Conservation (phyloP, 805 yeast genomes). For the Cyberlindnera xishuangbannaensis region DNA sequence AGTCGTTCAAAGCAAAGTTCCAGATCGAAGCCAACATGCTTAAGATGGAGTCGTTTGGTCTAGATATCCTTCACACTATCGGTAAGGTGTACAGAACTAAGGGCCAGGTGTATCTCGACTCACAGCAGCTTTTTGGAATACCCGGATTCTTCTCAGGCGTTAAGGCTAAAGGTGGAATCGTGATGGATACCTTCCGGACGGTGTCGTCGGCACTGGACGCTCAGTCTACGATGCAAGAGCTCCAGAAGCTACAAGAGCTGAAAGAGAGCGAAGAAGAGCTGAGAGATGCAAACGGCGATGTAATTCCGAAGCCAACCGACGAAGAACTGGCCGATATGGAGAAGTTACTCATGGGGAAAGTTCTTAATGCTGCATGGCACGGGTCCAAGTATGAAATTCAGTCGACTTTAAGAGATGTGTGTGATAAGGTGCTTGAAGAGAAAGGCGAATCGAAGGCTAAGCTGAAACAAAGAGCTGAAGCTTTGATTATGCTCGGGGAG, state of each 20-base stretch:
- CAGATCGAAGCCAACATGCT: conserved; percentile 77
- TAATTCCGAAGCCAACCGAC: conserved; percentile 50
- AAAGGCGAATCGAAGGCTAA: conserved; percentile 40
- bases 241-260: conserved; percentile 59
- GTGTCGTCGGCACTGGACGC: conserved; percentile 74
- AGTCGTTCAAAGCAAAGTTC: conserved; percentile 58
- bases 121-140: conserved; percentile 57
- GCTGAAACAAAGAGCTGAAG: conserved; percentile 56
- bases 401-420: conserved; percentile 64
- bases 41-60: conserved; percentile 81
- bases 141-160: conserved; percentile 70
- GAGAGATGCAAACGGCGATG: conserved; percentile 44
- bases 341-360: conserved; percentile 70
- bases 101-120: conserved; percentile 57
- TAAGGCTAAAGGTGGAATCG: conserved; percentile 68
- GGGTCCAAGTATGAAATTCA: conserved; percentile 77
- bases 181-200: conserved; percentile 66
- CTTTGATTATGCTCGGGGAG: conserved; percentile 53
- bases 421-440: conserved; percentile 60
- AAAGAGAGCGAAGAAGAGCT: conserved; percentile 32
- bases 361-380: conserved; percentile 79
- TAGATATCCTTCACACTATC: conserved; percentile 70
- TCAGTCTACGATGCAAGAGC: conserved; percentile 69
- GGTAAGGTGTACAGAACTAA: conserved; percentile 66
- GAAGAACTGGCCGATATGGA: conserved; percentile 69